Evolutionary conservation across 768 basidiomycete genomes (phyloP).

Genomic region (Boletus rubescentipes): DNA sequence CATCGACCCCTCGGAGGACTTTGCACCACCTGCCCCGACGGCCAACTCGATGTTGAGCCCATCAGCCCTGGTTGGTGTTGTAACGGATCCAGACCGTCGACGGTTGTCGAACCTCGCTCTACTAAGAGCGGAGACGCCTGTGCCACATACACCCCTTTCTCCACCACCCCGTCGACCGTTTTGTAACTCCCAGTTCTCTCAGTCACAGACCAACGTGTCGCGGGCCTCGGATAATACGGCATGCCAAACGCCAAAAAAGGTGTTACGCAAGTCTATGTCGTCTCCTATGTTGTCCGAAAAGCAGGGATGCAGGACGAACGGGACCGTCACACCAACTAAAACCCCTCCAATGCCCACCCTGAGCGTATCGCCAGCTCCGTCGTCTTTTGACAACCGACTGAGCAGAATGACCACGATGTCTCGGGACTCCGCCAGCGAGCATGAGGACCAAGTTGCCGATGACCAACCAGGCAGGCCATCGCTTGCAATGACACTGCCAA

Average conservation of each 20-base stretch:
- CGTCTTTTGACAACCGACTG: slow-evolving; percentile 26
- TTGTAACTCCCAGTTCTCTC: slow-evolving; percentile 45
- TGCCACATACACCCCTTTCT: slow-evolving; percentile 57
- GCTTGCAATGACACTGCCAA: slow-evolving; percentile 47
- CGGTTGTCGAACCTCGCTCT: slow-evolving; percentile 46
- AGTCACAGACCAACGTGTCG: slow-evolving; percentile 55
- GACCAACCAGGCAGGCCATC: slow-evolving; percentile 42
- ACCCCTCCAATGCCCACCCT: slow-evolving; percentile 45
- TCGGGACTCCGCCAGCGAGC: slow-evolving; percentile 42
- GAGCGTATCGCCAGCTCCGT: slow-evolving; percentile 30
- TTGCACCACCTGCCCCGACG: slow-evolving; percentile 23
- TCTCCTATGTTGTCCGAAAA: slow-evolving; percentile 52
- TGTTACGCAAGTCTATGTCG: slow-evolving; percentile 50
- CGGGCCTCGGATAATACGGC: slow-evolving; percentile 9
- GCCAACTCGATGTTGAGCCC: slow-evolving; percentile 5
- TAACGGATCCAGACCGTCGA: slow-evolving; percentile 33
- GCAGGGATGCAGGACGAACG: slow-evolving; percentile 36
- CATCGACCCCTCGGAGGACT: slow-evolving; percentile 34
- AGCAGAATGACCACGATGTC: slow-evolving; percentile 24
- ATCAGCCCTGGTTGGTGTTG: slow-evolving; percentile 15
- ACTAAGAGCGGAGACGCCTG: slow-evolving; percentile 65
- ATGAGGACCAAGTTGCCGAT: slow-evolving; percentile 32
- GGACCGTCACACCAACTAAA: slow-evolving; percentile 31
- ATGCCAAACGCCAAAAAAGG: slow-evolving; percentile 14
- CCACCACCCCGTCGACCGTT: slow-evolving; percentile 60